Evolutionary conservation across 2,329 filamentous ascomycete genomes (phyloP), one percentile per base, ranked within the genome.

Genomic region (Tolypocladium album): DNA sequence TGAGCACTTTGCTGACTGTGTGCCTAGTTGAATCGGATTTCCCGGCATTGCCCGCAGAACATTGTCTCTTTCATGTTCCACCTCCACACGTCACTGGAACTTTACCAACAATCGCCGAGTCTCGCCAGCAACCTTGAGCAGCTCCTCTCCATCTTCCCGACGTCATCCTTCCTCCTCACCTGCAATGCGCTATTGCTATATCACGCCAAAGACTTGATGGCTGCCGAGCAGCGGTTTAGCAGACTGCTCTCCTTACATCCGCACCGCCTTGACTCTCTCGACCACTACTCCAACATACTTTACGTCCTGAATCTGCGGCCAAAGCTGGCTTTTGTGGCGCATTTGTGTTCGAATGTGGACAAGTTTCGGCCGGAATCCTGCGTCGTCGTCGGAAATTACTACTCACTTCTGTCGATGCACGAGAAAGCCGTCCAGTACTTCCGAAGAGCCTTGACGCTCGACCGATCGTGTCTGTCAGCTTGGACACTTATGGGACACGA

Each of bases 401-500:
- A 97, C 75, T 95, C 91, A 0, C 78, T 97, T 1, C 86, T 96
- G 62, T 96, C 92, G 0, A 88, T 95, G 71, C 94, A 99, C 71
- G 94, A 99, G 72, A 99, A 99, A 71, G 93, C 94, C 0, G 92
- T 99, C 58, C 92, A 97, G 76, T 97, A 97, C 74, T 99, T 99
- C 78, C 88, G 94, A 4, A 88, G 94, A 27, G 94, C 94, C 0
- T 76, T 99, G 24, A 95, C 91, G 0, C 80, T 99, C 0, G 94
- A 99, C 70, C 87, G 93, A 12, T 88, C 87, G 34, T 99, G 94
- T 71, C 82, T 97, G 20, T 95, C 92, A 0, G 94, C 94, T 1
- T 99, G 94, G 94, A 99, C 94, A 0, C 80, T 99, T 1, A 97
- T 99, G 93, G 94, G 94, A 1, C 94, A 99, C 73, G 94, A 99